A percentile compares a stretch with the other conserved stretches of the same genome.
These are phyloP conservation scores for Rugonectria rugulosa DNA, from an alignment of 2,329 filamentous ascomycete species.

Conservation along the genomic window DNA sequence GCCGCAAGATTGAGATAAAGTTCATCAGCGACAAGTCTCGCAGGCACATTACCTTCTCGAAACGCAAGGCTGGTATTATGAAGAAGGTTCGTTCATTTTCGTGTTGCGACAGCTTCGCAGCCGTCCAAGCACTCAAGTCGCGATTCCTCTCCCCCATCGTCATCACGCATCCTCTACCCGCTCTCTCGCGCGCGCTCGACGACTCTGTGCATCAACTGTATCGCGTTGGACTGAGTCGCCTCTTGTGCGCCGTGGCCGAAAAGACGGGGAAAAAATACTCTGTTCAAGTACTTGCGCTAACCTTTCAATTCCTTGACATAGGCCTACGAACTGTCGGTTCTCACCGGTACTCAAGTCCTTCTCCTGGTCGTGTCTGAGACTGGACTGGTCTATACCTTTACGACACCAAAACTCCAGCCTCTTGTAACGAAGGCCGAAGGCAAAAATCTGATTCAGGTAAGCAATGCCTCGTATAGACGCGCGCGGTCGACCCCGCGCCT, in stretches of 20 bases:
- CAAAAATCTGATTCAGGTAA: constrained; percentile 98
- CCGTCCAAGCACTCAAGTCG: background rate
- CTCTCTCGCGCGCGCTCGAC: constrained; percentile 1
- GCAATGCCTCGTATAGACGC: constrained; percentile 39
- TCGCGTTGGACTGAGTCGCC: constrained; percentile 3
- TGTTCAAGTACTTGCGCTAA: constrained; percentile 28
- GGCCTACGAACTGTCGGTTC: constrained; percentile 97
- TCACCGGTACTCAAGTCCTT: constrained; percentile 96
- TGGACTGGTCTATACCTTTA: constrained; percentile 97
- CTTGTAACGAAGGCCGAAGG: constrained; percentile 98
- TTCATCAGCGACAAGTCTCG: constrained; percentile 99
- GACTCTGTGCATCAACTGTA: background rate
- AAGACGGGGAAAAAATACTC: background rate
- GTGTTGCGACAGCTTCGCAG: constrained; percentile 1
- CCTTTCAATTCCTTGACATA: constrained; percentile 47
- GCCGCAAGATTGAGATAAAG: constrained; percentile 99
- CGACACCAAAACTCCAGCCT: constrained; percentile 96
- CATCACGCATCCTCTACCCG: background rate
- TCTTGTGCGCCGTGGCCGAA: background rate
- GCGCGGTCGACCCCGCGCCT: background rate
- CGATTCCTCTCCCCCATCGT: background rate
- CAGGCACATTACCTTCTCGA: constrained; percentile 98
- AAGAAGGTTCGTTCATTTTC: constrained; percentile 81
- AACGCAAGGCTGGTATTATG: constrained; percentile 99
- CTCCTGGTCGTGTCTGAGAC: constrained; percentile 97